Conservation (phyloP, 306 rosid species). For the Rosa chinensis region DNA sequence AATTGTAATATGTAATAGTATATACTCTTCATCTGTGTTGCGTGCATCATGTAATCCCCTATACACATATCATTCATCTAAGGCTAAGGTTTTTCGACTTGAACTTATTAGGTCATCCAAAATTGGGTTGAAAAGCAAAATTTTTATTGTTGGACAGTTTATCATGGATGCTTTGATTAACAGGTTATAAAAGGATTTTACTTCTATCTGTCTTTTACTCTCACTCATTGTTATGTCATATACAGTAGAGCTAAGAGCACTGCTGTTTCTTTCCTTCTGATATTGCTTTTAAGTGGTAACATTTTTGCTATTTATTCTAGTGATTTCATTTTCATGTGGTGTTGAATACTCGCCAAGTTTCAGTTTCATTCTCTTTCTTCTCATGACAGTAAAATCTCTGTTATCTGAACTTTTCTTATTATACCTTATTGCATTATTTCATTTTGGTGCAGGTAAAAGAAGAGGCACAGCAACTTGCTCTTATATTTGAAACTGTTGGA, state of each 20-base stretch:
- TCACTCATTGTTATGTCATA: background rate
- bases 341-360: background rate
- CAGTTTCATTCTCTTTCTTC: background rate
- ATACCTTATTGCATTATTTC: slow-evolving; percentile 4
- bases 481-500: slow-evolving; percentile 82
- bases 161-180: background rate
- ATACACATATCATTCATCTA: background rate
- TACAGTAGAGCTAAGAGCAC: slow-evolving; percentile 7
- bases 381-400: background rate
- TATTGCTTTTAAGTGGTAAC: background rate
- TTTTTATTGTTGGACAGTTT: background rate
- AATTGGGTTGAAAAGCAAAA: background rate
- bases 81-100: background rate
- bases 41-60: background rate
- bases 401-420: background rate
- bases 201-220: background rate
- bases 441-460: slow-evolving; percentile 64
- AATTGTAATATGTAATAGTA: background rate
- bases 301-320: background rate
- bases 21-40: background rate
- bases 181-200: background rate
- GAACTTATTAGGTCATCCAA: background rate
- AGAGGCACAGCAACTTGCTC: slow-evolving; percentile 92
- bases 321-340: background rate
- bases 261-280: background rate